Evolutionary conservation across 768 basidiomycete genomes (phyloP).

Genomic region (Lactarius trivialis): DNA sequence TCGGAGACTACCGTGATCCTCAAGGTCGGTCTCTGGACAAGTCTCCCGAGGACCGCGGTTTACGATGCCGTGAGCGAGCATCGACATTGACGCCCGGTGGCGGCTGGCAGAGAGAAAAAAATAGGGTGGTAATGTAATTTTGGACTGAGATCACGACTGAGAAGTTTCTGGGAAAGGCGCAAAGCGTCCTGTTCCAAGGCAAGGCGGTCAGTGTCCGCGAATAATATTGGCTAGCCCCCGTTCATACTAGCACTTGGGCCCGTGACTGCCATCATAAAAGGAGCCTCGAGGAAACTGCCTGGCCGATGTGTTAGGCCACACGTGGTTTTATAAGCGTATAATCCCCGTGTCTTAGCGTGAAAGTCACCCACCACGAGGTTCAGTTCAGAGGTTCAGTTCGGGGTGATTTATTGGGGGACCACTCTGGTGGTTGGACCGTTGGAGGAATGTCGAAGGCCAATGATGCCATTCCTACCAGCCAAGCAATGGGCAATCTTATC

Average conservation of each 20-base stretch:
- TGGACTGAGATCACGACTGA: constrained; percentile 7
- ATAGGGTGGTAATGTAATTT: background rate
- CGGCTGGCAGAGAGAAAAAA: constrained; percentile 1
- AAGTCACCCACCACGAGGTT: background rate
- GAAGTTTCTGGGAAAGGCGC: constrained; percentile 7
- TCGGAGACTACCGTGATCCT: constrained; percentile 6
- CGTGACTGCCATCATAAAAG: background rate
- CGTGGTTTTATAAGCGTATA: background rate
- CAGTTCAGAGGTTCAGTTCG: background rate
- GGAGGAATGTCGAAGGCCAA: background rate
- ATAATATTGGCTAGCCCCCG: background rate
- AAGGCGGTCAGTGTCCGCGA: background rate
- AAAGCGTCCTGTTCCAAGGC: constrained; percentile 3
- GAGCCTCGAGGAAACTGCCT: background rate
- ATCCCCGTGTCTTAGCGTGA: background rate
- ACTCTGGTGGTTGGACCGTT: background rate
- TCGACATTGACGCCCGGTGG: background rate
- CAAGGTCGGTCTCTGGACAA: constrained; percentile 8
- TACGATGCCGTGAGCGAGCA: constrained; percentile 15
- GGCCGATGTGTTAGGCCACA: background rate
- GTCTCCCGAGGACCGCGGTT: constrained; percentile 1
- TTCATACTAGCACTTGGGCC: background rate
- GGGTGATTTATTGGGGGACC: background rate
- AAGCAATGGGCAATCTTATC: constrained; percentile 15
- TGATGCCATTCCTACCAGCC: background rate